Base-by-base conservation (phyloP, 1,284 basidiomycete species). In the Microbotryum lychnidis-dioicae region DNA sequence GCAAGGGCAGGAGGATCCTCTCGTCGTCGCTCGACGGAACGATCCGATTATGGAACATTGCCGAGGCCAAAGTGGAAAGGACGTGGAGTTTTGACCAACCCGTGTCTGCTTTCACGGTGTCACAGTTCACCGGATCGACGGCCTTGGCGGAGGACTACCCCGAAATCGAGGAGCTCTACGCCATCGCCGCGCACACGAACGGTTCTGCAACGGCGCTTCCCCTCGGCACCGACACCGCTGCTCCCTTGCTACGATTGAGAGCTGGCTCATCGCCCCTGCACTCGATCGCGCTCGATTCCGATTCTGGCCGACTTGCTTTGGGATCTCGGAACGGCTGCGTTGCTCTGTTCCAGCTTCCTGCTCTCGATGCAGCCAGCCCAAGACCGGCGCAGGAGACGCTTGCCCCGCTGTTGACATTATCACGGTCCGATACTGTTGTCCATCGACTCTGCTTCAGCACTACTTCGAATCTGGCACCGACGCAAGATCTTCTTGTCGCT, bases 1-100 rank as follows among this genome's bases (percentile, higher is more conserved):
- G 54, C 14, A 60, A 67, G 54, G 67, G 66, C 31, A 64, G 65
- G 12, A 59, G 50, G 21, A 55, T 69, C 52, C 50, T 66, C 46
- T 62, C 65, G 45, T 50, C 69, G 27, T 76, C 80, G 51, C 80
- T 83, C 75, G 80, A 81, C 54, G 75, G 78, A 31, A 77, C 77
- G 27, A 78, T 70, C 54, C 61, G 58, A 31, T 55, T 69, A n/a
- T 66, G 69, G 67, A 60, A 61, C 8, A 51, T 70, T 27, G 51
- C 62, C 14, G 52, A 56, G 8, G 50, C 58, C 6, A 37, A 37
- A 2, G 14, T 12, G 29, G 16, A 52, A 7, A 54, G 45, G 5
- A 65, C 54, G 1, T 69, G 65, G 63, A 49, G 27, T 3, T 45
- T 69, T 12, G 14, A 53, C 0, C 51, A 66, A 6, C 62, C 67